A percentile compares a stretch with the other conserved stretches of the same genome.
Conservation (phyloP, 202 grass and related monocot species). For the Schoenoplectus triqueter region DNA sequence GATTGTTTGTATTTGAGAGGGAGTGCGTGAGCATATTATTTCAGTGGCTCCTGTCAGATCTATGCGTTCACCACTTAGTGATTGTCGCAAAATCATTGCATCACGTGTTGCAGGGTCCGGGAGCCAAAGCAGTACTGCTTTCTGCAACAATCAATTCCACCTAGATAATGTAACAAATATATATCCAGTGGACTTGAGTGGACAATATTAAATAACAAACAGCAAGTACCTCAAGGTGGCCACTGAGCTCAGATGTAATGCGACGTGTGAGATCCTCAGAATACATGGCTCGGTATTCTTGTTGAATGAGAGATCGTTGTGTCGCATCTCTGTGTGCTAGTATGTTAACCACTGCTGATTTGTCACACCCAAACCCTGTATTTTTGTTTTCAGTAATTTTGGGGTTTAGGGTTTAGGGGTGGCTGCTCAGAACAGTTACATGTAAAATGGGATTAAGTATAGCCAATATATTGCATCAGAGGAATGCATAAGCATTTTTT, state of each 20-base stretch:
- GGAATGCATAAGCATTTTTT: background rate
- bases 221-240: constrained; percentile 66
- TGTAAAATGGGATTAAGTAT: background rate
- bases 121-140: constrained; percentile 88
- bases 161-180: constrained; percentile 1
- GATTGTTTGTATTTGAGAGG: constrained; percentile 89
- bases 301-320: constrained; percentile 85
- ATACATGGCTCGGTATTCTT: constrained; percentile 92
- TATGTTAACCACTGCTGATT: constrained; percentile 70
- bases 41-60: constrained; percentile 82
- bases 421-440: constrained; percentile 13
- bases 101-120: constrained; percentile 95
- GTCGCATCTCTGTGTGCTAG: constrained; percentile 87
- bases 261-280: constrained; percentile 69
- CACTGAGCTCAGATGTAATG: constrained; percentile 82
- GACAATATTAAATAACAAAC: constrained; percentile 16
- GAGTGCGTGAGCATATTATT: constrained; percentile 97
- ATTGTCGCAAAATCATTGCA: constrained; percentile 77
- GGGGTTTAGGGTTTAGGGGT: no score
- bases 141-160: constrained; percentile 48
- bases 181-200: constrained; percentile 1
- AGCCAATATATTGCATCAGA: background rate
- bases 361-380: constrained; percentile 89
- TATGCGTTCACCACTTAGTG: constrained; percentile 54
- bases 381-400: constrained; percentile 35